phyloP scores from a whole-genome alignment of 805 yeast species.

The Danielia reshetovae region DNA sequence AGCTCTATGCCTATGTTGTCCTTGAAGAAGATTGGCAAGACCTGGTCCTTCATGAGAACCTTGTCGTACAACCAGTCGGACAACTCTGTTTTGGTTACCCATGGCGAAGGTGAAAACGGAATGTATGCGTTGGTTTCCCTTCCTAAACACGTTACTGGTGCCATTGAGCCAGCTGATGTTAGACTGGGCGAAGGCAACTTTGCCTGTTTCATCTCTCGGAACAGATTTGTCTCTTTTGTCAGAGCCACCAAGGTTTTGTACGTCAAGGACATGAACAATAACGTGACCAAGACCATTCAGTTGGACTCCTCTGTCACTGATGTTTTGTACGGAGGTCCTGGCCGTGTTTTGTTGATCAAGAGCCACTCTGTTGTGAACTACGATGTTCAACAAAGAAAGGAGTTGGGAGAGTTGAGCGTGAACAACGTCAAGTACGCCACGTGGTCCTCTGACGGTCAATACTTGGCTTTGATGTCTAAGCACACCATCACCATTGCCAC shows the following conservation, averaged over 20 bases:
- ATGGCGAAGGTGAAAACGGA: conserved; percentile 65
- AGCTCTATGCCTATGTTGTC: conserved; percentile 76
- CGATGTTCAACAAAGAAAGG: conserved; percentile 91
- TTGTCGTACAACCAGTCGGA: conserved; percentile 92
- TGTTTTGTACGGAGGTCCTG: conserved; percentile 76
- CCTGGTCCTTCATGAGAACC: conserved; percentile 82
- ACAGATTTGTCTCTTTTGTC: conserved; percentile 81
- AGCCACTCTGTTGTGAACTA: conserved; percentile 68
- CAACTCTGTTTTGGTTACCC: conserved; percentile 76
- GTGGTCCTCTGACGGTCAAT: conserved; percentile 86
- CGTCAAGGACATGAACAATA: conserved; percentile 77
- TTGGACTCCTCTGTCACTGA: conserved; percentile 66
- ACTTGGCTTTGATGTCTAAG: conserved; percentile 83
- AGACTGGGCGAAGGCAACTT: conserved; percentile 76
- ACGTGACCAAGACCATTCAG: conserved; percentile 76
- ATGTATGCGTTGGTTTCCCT: conserved; percentile 70
- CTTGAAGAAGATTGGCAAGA: conserved; percentile 76
- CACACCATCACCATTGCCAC: conserved; percentile 89
- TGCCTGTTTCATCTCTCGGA: conserved; percentile 91
- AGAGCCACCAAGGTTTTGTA: conserved; percentile 64
- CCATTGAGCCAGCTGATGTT: conserved; percentile 85
- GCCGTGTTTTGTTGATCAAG: conserved; percentile 74
- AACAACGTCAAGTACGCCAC: conserved; percentile 81
- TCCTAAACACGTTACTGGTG: conserved; percentile 87
- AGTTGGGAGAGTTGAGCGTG: conserved; percentile 61